Conservation (phyloP, 345 rosid species). For the Gossypium longicalyx region DNA sequence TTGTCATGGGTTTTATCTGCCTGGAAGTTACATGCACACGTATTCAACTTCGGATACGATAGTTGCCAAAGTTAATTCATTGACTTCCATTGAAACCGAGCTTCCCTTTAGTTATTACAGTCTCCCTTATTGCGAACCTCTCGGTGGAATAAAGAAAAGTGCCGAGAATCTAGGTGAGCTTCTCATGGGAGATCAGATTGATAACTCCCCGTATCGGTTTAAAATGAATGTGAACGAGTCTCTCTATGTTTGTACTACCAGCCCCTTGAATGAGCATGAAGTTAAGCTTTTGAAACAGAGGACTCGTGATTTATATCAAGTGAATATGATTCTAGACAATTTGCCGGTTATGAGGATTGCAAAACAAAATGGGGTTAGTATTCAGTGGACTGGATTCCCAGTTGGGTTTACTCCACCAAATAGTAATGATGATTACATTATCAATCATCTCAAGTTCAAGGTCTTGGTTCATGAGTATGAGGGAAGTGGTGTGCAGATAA, state of each 20-base stretch:
- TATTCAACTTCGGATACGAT: slow-evolving; percentile 47
- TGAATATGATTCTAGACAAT: slow-evolving; percentile 78
- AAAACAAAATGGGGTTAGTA: slow-evolving; percentile 56
- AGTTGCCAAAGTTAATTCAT: slow-evolving; percentile 67
- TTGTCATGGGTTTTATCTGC: slow-evolving; percentile 73
- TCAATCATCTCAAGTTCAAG: slow-evolving; percentile 71
- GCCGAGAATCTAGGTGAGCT: slow-evolving; percentile 88
- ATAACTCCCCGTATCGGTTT: slow-evolving; percentile 74
- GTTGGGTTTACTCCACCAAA: slow-evolving; percentile 63
- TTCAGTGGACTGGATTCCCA: slow-evolving; percentile 86
- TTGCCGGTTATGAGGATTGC: slow-evolving; percentile 79
- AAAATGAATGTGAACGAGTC: slow-evolving; percentile 63
- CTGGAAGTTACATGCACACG: slow-evolving; percentile 84
- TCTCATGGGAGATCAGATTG: slow-evolving; percentile 89
- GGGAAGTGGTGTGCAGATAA: slow-evolving; percentile 72
- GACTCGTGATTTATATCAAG: slow-evolving; percentile 74
- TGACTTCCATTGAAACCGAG: slow-evolving; percentile 83
- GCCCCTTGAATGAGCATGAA: slow-evolving; percentile 59
- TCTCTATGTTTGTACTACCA: slow-evolving; percentile 60
- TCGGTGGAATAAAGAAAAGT: slow-evolving; percentile 54
- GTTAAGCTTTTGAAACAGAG: slow-evolving; percentile 88
- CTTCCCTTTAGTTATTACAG: slow-evolving; percentile 81
- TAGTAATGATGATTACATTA: slow-evolving; percentile 74
- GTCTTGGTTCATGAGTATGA: slow-evolving; percentile 72
- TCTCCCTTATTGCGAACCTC: slow-evolving; percentile 69